phyloP scores from a whole-genome alignment of 345 rosid species.

The Sonneratia caseolaris region DNA sequence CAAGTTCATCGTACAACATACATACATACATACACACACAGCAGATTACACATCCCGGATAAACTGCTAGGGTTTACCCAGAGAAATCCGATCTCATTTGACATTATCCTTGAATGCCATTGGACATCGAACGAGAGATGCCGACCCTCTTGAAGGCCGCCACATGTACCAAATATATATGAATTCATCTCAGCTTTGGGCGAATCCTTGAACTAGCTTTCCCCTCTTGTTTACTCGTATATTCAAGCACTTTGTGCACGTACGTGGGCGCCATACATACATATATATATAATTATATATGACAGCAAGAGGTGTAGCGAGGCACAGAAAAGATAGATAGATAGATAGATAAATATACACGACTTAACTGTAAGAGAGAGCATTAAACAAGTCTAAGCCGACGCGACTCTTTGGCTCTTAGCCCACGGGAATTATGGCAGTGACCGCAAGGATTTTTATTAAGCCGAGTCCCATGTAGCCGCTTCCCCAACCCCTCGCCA shows the following conservation, averaged over 20 bases:
- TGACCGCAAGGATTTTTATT: background rate
- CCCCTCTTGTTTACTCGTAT: background rate
- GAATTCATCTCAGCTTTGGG: background rate
- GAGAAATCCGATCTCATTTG: background rate
- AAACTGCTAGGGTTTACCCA: background rate
- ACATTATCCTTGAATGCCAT: background rate
- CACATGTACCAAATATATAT: background rate
- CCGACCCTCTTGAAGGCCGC: background rate
- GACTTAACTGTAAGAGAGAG: background rate
- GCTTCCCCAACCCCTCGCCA: background rate
- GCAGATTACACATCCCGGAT: too few relatives aligned
- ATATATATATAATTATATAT: background rate
- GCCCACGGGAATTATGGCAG: background rate
- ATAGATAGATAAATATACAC: background rate
- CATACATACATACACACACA: too few relatives aligned
- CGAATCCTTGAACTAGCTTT: background rate
- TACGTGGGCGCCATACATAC: background rate
- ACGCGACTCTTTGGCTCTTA: background rate
- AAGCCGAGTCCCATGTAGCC: background rate
- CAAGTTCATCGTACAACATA: too few relatives aligned
- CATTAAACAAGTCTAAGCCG: background rate
- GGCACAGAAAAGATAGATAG: background rate
- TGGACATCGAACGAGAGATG: background rate
- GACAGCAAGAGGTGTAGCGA: background rate
- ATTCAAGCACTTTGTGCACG: conserved; percentile 1